Base-by-base conservation (phyloP, 768 basidiomycete species). In the Naematelia aurantialba region DNA sequence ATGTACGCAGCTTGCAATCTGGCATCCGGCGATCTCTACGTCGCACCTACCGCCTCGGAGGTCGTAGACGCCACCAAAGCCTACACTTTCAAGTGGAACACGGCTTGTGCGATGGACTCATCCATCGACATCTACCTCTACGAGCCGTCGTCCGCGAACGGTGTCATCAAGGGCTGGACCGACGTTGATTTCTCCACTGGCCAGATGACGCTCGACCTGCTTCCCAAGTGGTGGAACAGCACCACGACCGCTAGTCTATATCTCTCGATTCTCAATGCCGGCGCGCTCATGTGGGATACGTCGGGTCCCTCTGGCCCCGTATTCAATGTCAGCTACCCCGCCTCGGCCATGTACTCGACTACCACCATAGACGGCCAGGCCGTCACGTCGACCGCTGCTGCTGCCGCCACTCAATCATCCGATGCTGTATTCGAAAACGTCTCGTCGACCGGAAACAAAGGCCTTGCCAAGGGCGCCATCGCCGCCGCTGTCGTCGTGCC, bases 211-310 rank as follows among this genome's bases (percentile, higher is more conserved):
- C 68, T 62, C 5, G 62, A 54, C 12, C 64, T 79, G 24, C 59
- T 67, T n/a, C 78, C 78, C 0, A 67, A 61, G 49, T 79, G 77
- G 77, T 79, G 78, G 78, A 76, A 76, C 58, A 61, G 60, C 39
- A 76, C 74, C 17, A 53, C 66, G 17, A 67, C 68, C 42, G 76
- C 75, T 13, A 45, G 62, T n/a, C 67, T 79, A 21, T 72, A 79
- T 45, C 59, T 77, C 44, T 59, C 45, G 44, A 73, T 79, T 63
- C 61, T 75, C 53, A 64, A 74, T 21, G 47, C 61, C 26, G 75
- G 74, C 34, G 56, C 56, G 4, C 58, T 58, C 12, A 49, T 56
- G 1, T 78, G 62, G 57, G 53, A 71, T 25, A 69, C 74, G n/a
- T 34, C 49, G 34, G 52, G 61, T 14, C 68, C 76, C 24, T 55